Base-by-base conservation (phyloP, 768 basidiomycete species). In the Pulveroboletus sp. region DNA sequence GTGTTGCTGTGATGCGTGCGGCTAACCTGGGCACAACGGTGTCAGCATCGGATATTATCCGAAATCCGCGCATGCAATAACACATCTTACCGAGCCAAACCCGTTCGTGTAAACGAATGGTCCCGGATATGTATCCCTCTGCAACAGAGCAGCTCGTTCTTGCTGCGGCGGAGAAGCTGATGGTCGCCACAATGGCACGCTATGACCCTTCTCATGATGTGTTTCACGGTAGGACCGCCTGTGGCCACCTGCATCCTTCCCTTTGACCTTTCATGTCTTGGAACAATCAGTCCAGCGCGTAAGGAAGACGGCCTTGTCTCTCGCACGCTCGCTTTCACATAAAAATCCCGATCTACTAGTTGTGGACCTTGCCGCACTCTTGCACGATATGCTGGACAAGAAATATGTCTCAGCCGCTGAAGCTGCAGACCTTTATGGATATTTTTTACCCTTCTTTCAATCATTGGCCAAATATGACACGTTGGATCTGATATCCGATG, bases 381-480 rank as follows among this genome's bases (percentile, higher is more conserved):
- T 94, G 39, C 93, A 94, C 60, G 92, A 95, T 66, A 76, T 93
- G 37, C 72, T 89, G 31, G 89, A 91, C 76, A 89, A 86, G 71
- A 91, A 92, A 73, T 90, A 92, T 61, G 82, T 84, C 15, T 71
- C 82, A 2, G 65, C 74, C 11, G 74, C 73, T 47, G 67, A 79
- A 57, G 77, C 80, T 11, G 72, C 77, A 15, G 80, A 87, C 62
- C 79, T 85, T 6, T 81, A 80, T 66, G 67, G 71, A 48, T 87
- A 79, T 61, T 85, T 89, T 64, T 69, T 80, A 21, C 83, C 88
- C 18, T 81, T 82, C 66, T 88, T 87, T 63, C 55, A 71, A 47
- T 67, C 65, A 5, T 68, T 78, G 61, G 72, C 72, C 5, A 58
- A 58, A 3, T 62, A 70, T 43, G 68, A 74, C 46, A 75, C 73